Evolutionary conservation across 306 rosid genomes (phyloP).

Genomic region (Corylus heterophylla): DNA sequence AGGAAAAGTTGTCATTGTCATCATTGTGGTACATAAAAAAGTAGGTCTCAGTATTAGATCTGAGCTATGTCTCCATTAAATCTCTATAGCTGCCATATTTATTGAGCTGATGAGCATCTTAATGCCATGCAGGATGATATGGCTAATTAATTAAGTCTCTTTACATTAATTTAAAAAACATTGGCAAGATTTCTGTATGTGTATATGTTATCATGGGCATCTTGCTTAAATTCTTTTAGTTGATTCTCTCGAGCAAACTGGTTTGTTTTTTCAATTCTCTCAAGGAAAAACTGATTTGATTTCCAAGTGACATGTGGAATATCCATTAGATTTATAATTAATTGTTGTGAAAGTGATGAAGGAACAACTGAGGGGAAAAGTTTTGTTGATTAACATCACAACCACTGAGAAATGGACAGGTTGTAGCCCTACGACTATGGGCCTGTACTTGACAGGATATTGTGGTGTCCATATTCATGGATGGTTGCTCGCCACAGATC

Average conservation of each 20-base stretch:
- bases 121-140: constrained; percentile 22
- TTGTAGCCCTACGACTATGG: constrained; percentile 3
- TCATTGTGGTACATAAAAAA: constrained; percentile 25
- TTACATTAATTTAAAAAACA: constrained; percentile 12
- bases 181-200: constrained; percentile 2
- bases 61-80: constrained; percentile 33
- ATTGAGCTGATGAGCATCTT: constrained; percentile 16
- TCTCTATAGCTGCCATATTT: constrained; percentile 33
- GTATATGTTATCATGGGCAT: constrained; percentile 34
- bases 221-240: constrained; percentile 15
- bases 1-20: constrained; percentile 39
- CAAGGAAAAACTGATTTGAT: background rate
- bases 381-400: background rate
- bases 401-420: constrained; percentile 33
- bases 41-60: constrained; percentile 22
- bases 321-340: background rate
- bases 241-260: background rate
- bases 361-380: background rate
- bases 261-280: too few species aligned
- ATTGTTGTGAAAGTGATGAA: background rate
- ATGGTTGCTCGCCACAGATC: constrained; percentile 41
- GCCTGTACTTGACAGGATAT: constrained; percentile 14
- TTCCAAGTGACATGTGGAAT: background rate
- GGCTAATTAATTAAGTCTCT: constrained; percentile 14
- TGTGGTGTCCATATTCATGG: constrained; percentile 33